Conservation (phyloP, 2,329 filamentous ascomycete species). For the Cercospora sesami region DNA sequence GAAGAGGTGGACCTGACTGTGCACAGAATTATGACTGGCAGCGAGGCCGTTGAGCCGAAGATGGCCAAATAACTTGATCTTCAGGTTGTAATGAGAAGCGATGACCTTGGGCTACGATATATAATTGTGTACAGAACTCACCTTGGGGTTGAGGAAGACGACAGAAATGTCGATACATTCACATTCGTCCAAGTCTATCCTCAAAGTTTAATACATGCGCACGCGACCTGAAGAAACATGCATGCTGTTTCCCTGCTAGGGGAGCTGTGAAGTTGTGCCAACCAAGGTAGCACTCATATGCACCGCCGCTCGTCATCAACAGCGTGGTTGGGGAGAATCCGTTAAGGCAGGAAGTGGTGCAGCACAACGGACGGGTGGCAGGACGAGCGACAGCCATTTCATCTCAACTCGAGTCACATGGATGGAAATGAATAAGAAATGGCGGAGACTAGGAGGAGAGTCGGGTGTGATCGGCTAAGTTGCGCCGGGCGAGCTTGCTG, state of each 20-base stretch:
- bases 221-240: background rate
- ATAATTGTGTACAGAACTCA: constrained; percentile 2
- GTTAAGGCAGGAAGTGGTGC: background rate
- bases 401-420: constrained; percentile 3
- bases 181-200: background rate
- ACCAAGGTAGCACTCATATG: background rate
- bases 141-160: background rate
- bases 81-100: background rate
- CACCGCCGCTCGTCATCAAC: background rate
- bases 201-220: background rate
- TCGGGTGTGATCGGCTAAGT: constrained; percentile 3
- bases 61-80: background rate
- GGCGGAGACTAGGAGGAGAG: constrained; percentile 9
- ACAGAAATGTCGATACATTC: background rate
- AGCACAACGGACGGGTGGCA: background rate
- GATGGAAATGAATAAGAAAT: background rate
- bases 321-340: background rate
- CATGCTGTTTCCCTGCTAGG: background rate
- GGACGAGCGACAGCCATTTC: background rate
- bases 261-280: background rate
- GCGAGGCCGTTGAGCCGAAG: background rate
- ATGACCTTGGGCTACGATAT: background rate
- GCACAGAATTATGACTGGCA: background rate
- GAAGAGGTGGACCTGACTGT: constrained; percentile 9
- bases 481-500: background rate